Conservation (phyloP, 441 rosid species). For the Erysimum cheiri region DNA sequence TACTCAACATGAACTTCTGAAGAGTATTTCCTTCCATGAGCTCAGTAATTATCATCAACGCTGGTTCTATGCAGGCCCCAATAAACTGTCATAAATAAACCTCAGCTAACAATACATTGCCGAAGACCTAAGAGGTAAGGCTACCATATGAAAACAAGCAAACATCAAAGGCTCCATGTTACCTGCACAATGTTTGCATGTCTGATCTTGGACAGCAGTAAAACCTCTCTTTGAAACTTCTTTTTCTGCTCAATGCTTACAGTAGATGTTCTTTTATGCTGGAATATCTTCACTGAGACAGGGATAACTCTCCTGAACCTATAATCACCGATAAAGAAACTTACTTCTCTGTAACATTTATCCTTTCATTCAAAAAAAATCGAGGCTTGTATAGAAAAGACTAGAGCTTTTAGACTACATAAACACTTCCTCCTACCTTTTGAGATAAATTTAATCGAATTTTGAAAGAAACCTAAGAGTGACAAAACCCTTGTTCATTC, state of each 20-base stretch:
- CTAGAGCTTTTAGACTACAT: conserved; percentile 24
- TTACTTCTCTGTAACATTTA: conserved; percentile 1
- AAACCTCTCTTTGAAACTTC: conserved; percentile 72
- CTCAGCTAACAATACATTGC: conserved; percentile 13
- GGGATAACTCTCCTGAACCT: conserved; percentile 53
- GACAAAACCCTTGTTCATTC: neutral
- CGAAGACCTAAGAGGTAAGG: neutral
- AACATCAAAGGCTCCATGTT: conserved; percentile 8
- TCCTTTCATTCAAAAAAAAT: neutral
- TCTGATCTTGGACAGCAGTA: conserved; percentile 56
- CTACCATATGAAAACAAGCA: conserved; percentile 4
- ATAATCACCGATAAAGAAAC: conserved; percentile 18
- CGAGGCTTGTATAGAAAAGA: neutral
- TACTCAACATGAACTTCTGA: conserved; percentile 60
- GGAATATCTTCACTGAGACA: conserved; percentile 73
- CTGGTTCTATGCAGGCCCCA: conserved; percentile 66
- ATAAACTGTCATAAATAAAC: conserved; percentile 51
- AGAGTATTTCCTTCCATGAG: conserved; percentile 65
- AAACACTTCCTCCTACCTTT: neutral
- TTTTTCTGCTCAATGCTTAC: conserved; percentile 52
- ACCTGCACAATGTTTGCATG: conserved; percentile 79
- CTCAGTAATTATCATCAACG: conserved; percentile 65
- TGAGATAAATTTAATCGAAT: neutral
- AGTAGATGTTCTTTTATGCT: conserved; percentile 50
- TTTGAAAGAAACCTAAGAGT: neutral